Evolutionary conservation across 805 yeast genomes (phyloP).

Genomic region (Teunomyces tritomae): DNA sequence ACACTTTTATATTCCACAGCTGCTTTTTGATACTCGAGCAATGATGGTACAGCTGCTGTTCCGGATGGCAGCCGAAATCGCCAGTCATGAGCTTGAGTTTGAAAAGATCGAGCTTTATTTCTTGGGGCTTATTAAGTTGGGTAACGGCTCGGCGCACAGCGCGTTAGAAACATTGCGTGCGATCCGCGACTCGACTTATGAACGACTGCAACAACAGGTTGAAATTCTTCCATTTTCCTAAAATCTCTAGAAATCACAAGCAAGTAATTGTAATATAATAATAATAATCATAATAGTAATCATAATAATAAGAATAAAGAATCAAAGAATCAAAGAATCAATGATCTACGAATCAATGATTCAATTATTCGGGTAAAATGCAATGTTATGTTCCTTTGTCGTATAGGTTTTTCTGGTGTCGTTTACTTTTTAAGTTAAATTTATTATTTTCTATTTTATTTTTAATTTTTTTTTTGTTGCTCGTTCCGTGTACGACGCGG

Average conservation of each 20-base stretch:
- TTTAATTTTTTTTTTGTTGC: too few relatives aligned
- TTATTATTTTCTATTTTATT: too few relatives aligned
- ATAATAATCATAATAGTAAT: too few relatives aligned
- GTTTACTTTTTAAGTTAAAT: too few relatives aligned
- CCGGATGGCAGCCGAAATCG: conserved; percentile 15
- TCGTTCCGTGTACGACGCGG: background rate
- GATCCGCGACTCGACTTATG: conserved; percentile 1
- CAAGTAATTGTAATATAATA: too few relatives aligned
- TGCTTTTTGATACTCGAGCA: conserved; percentile 21
- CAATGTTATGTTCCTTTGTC: too few relatives aligned
- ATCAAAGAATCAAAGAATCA: too few relatives aligned
- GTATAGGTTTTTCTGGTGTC: background rate
- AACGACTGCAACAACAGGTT: background rate
- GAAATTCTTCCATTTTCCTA: conserved; percentile 7
- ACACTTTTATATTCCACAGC: conserved; percentile 17
- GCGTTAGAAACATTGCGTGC: conserved; percentile 7
- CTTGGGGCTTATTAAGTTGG: conserved; percentile 20
- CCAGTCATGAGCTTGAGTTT: conserved; percentile 18
- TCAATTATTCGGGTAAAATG: too few relatives aligned
- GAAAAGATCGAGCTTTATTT: conserved; percentile 24
- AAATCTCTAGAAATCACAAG: background rate
- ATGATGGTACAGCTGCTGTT: conserved; percentile 24
- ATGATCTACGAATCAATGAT: too few relatives aligned
- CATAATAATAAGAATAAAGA: too few relatives aligned
- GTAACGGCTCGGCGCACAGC: conserved; percentile 19